A percentile compares a stretch with the other conserved stretches of the same genome.
phyloP scores from a whole-genome alignment of 2,329 filamentous ascomycete genomes.

The Bipolaris victoriae region DNA sequence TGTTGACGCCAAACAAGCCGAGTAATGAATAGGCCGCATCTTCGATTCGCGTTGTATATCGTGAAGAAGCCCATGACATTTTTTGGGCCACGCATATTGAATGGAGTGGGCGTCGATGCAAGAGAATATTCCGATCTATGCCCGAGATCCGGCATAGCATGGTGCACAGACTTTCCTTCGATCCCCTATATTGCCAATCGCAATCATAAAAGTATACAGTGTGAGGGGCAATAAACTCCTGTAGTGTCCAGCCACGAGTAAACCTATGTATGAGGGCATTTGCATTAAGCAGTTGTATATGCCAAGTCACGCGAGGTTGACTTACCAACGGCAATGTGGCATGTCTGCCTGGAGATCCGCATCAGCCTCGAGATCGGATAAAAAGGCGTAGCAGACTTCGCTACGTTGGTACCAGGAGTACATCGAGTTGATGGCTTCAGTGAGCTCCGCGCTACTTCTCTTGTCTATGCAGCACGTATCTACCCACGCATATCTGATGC shows the following conservation, averaged over 20 bases:
- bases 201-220: background rate
- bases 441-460: slow-evolving; percentile 15
- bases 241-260: slow-evolving; percentile 1
- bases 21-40: slow-evolving; percentile 1
- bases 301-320: background rate
- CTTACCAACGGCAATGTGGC: slow-evolving; percentile 1
- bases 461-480: slow-evolving; percentile 19
- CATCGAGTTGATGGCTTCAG: slow-evolving; percentile 21
- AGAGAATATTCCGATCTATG: background rate
- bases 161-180: background rate
- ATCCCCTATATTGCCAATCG: background rate
- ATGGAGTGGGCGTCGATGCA: background rate
- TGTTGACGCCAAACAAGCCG: slow-evolving; percentile 1
- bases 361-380: background rate
- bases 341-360: background rate
- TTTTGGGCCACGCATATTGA: background rate
- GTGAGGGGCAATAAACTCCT: slow-evolving; percentile 1
- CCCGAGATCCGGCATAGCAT: background rate
- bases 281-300: too few relatives aligned
- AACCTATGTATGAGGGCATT: too few relatives aligned
- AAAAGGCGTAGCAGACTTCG: slow-evolving; percentile 16
- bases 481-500: background rate
- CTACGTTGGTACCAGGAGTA: slow-evolving; percentile 17
- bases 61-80: slow-evolving; percentile 5
- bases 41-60: background rate